Conservation (phyloP, 2,329 filamentous ascomycete species). For the Leptodontidium sp. region DNA sequence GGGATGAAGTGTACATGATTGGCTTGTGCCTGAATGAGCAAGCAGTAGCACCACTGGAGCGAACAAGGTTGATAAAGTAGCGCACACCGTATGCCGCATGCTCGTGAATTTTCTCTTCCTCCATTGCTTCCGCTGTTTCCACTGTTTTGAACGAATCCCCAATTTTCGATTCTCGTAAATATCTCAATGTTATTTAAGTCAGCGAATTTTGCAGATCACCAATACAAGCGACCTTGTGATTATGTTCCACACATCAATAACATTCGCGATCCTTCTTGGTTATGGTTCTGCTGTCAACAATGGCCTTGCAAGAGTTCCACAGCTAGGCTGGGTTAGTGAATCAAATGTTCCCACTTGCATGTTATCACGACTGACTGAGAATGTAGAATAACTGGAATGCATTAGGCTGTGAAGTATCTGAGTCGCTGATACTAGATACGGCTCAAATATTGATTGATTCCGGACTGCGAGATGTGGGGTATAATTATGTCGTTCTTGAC, state of each 20-base stretch:
- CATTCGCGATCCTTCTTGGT: conserved; percentile 11
- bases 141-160: too few species aligned
- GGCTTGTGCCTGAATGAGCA: too few species aligned
- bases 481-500: conserved; percentile 62
- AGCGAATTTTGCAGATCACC: not conserved
- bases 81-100: too few species aligned
- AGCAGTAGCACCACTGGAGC: too few species aligned
- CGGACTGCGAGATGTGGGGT: conserved; percentile 59
- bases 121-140: too few species aligned
- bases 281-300: conserved; percentile 44
- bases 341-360: not conserved
- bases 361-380: not conserved
- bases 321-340: conserved; percentile 50
- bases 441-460: conserved; percentile 55
- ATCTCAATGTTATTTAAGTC: too few species aligned
- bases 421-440: conserved; percentile 54
- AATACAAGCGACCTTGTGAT: not conserved
- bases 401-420: conserved; percentile 58
- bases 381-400: conserved; percentile 54
- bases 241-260: not conserved
- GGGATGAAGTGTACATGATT: too few species aligned
- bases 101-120: too few species aligned
- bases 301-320: conserved; percentile 49
- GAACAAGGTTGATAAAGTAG: too few species aligned
- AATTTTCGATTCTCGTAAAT: too few species aligned